Evolutionary conservation across 768 basidiomycete species (phyloP).

Genomic region (Candolleomyces eurysporus): DNA sequence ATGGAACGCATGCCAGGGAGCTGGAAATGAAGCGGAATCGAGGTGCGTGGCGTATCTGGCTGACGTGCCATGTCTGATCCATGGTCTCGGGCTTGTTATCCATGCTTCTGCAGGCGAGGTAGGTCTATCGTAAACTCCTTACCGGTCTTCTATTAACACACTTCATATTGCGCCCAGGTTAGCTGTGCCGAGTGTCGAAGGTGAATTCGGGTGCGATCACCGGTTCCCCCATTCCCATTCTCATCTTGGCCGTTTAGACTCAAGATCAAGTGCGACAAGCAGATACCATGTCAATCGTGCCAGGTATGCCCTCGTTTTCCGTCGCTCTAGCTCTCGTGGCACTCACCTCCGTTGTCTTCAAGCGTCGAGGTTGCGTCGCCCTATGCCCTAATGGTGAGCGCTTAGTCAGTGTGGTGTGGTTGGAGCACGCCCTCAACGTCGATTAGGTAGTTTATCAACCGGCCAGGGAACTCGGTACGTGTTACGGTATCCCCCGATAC

Average conservation of each 20-base stretch:
- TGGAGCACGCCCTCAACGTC: too few species aligned
- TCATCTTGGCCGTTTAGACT: constrained; percentile 37
- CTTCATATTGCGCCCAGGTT: constrained; percentile 38
- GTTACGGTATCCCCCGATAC: not conserved
- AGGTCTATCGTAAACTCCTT: not conserved
- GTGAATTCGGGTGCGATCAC: constrained; percentile 53
- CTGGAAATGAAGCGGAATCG: constrained; percentile 72
- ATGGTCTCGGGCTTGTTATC: constrained; percentile 18
- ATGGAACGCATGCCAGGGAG: constrained; percentile 57
- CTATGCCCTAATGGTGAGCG: constrained; percentile 68
- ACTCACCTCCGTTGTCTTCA: not conserved
- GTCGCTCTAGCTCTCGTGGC: not conserved
- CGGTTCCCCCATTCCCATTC: constrained; percentile 25
- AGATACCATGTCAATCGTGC: constrained; percentile 77
- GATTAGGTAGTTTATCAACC: constrained; percentile 67
- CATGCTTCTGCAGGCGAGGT: constrained; percentile 21
- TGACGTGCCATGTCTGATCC: constrained; percentile 9
- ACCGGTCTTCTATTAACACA: constrained; percentile 8
- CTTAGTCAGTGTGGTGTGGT: not conserved
- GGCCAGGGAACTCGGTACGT: constrained; percentile 69
- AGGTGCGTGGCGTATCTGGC: constrained; percentile 33
- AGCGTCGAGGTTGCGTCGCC: constrained; percentile 67
- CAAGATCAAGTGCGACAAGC: constrained; percentile 83
- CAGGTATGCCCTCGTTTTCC: constrained; percentile 40
- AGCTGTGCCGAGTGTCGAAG: constrained; percentile 78